Evolutionary conservation across 2,329 filamentous ascomycete genomes (phyloP), one percentile per base, ranked within the genome.

Genomic region (Aspergillus tamarii): DNA sequence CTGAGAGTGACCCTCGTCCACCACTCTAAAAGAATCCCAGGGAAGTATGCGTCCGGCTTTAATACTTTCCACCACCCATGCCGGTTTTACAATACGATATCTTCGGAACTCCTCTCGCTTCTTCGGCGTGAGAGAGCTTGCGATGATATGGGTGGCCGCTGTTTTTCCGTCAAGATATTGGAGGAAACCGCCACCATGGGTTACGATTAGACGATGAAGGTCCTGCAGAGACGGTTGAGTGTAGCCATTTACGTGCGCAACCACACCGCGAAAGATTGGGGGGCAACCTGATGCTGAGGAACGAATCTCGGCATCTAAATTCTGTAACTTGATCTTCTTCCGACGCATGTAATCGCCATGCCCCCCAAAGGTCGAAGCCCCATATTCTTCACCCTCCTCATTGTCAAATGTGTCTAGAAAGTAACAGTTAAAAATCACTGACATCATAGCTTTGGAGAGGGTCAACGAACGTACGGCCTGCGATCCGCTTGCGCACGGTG

Each of bases 301-400:
- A 63, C 94, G 89, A 52, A 96, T 83, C 60, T 96, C 88, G 10
- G 89, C 89, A 78, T 99, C 95, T 34, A 95, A 86, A 73, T 99
- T 99, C 78, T 98, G 95, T 4, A 99, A 85, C 76, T 99, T 99
- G 78, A 97, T 89, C 84, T 96, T 97, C 83, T 99, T 99, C 61
- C 94, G 89, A 57, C 94, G 87, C 76, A 97, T 96, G 78, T 98
- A 99, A 74, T 98, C 94, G 28, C 84, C 80, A 72, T 98, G 96
- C 10, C 94, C 94, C 30, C 93, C 92, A 77, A 98, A 99, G 59
- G 87, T 87, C 66, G 93, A 97, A 2, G 84, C 87, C 63, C 90
- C 89, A 77, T 99, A 99, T 77, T 99, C 96, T 63, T 98, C 94
- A 62, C 95, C 94, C 28, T 86, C 86, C 75, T 97, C 93, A 66